phyloP scores from a whole-genome alignment of 1,139 yeast genomes.

The Arxiozyma slooffiae region DNA sequence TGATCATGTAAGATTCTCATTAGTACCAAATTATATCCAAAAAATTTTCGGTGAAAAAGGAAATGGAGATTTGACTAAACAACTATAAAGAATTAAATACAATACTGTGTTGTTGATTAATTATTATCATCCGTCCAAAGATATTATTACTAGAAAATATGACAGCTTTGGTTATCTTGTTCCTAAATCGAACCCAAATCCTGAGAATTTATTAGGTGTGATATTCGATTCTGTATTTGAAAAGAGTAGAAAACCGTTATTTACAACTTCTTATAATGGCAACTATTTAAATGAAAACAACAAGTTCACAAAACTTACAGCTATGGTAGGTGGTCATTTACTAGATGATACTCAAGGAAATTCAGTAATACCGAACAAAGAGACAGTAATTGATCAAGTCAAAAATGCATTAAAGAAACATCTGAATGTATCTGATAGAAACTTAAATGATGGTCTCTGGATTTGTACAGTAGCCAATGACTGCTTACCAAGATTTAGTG shows the following conservation, averaged over 20 bases:
- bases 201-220: conserved; percentile 65
- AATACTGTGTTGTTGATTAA: conserved; percentile 54
- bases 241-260: conserved; percentile 33
- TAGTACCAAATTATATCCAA: conserved; percentile 36
- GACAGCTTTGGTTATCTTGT: conserved; percentile 84
- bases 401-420: conserved; percentile 42
- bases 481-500: conserved; percentile 75
- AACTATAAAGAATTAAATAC: conserved; percentile 34
- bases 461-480: conserved; percentile 31
- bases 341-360: conserved; percentile 30
- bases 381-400: conserved; percentile 38
- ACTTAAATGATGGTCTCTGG: conserved; percentile 29
- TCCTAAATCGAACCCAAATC: conserved; percentile 48
- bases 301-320: conserved; percentile 60
- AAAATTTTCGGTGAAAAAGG: conserved; percentile 7
- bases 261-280: conserved; percentile 13
- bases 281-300: conserved; percentile 12
- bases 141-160: conserved; percentile 27
- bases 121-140: conserved; percentile 41
- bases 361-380: conserved; percentile 38
- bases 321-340: conserved; percentile 85
- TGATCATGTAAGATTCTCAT: conserved; percentile 52
- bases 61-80: conserved; percentile 18
- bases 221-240: conserved; percentile 84
- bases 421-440: conserved; percentile 38